Conservation (phyloP, 352 stramenopile genomes). For the Phytophthora cajani region DNA sequence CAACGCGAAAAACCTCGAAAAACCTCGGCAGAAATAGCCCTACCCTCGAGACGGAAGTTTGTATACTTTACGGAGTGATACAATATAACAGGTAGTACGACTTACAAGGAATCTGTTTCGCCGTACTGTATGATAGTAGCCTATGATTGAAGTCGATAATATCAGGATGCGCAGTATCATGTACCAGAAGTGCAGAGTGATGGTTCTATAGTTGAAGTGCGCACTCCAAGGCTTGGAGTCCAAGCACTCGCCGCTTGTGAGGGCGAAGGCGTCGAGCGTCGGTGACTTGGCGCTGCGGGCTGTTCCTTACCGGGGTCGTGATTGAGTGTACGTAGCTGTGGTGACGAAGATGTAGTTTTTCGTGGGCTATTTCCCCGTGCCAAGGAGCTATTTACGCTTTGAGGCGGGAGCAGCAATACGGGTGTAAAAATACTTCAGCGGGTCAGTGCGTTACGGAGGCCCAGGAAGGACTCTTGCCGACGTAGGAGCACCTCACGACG, state of each 20-base stretch:
- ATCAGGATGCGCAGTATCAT: conserved; percentile 1
- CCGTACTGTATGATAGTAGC: no score
- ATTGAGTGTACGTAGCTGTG: neutral
- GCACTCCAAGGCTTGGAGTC: no score
- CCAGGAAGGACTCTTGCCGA: neutral
- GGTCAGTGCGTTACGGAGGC: conserved; percentile 11
- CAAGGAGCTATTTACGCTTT: conserved; percentile 4
- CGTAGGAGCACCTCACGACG: conserved; percentile 4
- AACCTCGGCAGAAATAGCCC: conserved; percentile 19
- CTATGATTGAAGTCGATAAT: no score
- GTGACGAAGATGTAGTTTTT: neutral
- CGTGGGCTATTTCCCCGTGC: neutral
- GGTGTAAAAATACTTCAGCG: neutral
- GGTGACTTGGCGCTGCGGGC: neutral
- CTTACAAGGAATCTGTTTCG: neutral
- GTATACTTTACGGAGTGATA: neutral
- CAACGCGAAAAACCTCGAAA: conserved; percentile 45
- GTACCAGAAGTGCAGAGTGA: conserved; percentile 19
- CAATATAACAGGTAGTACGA: neutral
- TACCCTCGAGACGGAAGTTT: conserved; percentile 1
- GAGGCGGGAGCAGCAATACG: neutral
- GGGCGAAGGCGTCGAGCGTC: no score
- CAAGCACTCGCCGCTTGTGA: no score
- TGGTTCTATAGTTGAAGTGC: conserved; percentile 32
- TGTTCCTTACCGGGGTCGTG: no score